Conservation (phyloP, 83 land plant species). For the Larix sibirica region DNA sequence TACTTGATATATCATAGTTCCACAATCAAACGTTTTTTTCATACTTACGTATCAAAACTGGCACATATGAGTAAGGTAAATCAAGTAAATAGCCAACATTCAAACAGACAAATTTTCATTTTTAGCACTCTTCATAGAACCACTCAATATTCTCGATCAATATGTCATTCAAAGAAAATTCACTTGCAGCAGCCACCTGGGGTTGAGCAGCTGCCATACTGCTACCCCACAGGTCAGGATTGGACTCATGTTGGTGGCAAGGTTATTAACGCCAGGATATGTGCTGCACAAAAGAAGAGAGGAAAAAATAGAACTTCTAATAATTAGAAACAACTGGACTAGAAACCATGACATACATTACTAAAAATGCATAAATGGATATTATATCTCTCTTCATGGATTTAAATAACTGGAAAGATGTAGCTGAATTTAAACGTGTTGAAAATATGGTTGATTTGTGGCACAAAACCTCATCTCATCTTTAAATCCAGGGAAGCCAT, state of each 20-base stretch:
- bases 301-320: background rate
- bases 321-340: conserved; percentile 10
- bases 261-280: background rate
- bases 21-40: background rate
- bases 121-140: background rate
- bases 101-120: background rate
- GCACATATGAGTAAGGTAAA: background rate
- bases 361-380: background rate
- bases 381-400: background rate
- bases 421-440: background rate
- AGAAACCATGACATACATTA: background rate
- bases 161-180: background rate
- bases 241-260: conserved; percentile 5
- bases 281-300: conserved; percentile 14
- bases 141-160: background rate
- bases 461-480: background rate
- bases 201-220: conserved; percentile 8
- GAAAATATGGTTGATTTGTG: background rate
- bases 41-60: background rate
- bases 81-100: background rate
- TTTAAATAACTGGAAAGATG: background rate
- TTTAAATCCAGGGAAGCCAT: background rate
- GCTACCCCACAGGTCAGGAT: conserved; percentile 2
- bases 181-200: conserved; percentile 13
- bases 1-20: background rate